A percentile compares a stretch with the other conserved stretches of the same genome.
Conservation (phyloP, 2,329 filamentous ascomycete species). For the Hypomyces perniciosus region DNA sequence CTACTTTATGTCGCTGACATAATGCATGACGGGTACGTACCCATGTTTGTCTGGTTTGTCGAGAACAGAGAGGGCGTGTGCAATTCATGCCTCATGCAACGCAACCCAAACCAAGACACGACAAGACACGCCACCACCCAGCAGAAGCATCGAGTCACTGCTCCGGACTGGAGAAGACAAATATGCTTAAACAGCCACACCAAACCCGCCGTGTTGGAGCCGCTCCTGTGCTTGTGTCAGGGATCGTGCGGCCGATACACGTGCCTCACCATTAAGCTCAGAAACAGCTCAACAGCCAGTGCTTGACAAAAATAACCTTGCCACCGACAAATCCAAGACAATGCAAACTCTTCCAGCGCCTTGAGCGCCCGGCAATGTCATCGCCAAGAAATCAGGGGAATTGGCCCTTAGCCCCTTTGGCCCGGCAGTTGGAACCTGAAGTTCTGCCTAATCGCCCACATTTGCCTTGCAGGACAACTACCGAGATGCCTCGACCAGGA, state of each 20-base stretch:
- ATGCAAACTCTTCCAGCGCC: background rate
- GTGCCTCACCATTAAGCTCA: background rate
- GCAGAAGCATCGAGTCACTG: background rate
- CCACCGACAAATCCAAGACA: conserved; percentile 5
- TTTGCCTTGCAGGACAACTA: no score
- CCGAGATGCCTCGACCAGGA: no score
- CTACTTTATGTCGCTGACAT: no score
- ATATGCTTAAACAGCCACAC: conserved; percentile 8
- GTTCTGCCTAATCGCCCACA: background rate
- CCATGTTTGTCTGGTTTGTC: no score
- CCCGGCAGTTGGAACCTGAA: background rate
- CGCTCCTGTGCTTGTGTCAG: background rate
- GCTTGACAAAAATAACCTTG: background rate
- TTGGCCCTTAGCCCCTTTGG: background rate
- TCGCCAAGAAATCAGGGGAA: conserved; percentile 11
- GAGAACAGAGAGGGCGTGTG: no score
- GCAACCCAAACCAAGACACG: background rate
- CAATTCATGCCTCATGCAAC: no score
- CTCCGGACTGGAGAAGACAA: background rate
- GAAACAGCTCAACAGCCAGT: background rate
- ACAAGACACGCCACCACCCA: background rate
- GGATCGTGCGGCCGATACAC: background rate
- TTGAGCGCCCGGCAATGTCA: background rate
- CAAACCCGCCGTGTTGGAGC: background rate
- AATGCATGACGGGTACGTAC: no score